Conservation (phyloP, 257 asterid species). For the Cruciata laevipes region DNA sequence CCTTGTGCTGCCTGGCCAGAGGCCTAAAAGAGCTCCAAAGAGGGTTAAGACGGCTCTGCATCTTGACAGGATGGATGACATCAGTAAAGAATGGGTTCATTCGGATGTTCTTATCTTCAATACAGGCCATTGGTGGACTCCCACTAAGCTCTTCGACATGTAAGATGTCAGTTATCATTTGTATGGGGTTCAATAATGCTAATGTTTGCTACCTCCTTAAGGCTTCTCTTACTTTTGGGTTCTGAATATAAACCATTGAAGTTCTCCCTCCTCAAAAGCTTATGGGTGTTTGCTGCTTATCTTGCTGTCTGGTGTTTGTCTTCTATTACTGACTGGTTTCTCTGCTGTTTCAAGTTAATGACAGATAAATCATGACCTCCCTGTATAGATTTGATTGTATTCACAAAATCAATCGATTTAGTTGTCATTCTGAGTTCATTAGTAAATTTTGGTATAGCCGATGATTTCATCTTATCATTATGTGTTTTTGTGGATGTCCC, state of each 20-base stretch:
- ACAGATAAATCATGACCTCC: not conserved
- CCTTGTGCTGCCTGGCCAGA: constrained; percentile 64
- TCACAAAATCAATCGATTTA: not conserved
- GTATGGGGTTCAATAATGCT: not conserved
- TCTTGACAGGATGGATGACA: constrained; percentile 69
- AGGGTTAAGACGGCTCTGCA: constrained; percentile 60
- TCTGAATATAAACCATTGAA: not conserved
- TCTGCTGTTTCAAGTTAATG: not conserved
- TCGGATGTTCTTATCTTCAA: constrained; percentile 78
- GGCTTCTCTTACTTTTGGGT: not conserved
- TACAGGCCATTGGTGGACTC: constrained; percentile 96
- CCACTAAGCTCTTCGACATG: constrained; percentile 72
- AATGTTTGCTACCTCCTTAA: not conserved
- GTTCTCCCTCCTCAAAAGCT: not conserved
- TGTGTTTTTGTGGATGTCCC: not conserved
- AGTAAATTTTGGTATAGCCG: not conserved
- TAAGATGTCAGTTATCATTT: constrained; percentile 27
- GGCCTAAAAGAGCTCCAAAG: constrained; percentile 73
- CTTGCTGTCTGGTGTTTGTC: not conserved
- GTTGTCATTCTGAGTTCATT: not conserved
- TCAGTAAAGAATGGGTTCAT: constrained; percentile 66
- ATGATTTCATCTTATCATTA: not conserved
- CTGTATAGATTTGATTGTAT: not conserved
- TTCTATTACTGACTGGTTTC: not conserved
- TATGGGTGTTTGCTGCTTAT: not conserved